A percentile compares a stretch with the other conserved stretches of the same genome.
Evolutionary conservation across 805 yeast species (phyloP).

Genomic region (Candida manassasensis): DNA sequence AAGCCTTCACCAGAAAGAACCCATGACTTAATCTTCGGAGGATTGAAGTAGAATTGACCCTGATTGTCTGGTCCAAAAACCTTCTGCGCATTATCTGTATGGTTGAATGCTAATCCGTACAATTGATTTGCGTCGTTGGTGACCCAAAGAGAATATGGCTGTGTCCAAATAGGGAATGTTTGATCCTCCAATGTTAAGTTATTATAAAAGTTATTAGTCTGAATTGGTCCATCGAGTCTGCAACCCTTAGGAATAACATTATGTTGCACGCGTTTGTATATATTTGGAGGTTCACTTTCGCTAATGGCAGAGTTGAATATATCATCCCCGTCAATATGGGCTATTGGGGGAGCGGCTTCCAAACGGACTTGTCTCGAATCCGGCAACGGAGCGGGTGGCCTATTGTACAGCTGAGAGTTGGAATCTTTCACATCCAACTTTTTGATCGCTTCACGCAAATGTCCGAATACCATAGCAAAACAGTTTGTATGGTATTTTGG

Average conservation of each 20-base stretch:
- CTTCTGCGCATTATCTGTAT: conserved; percentile 51
- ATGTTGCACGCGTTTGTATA: conserved; percentile 35
- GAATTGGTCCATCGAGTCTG: conserved; percentile 41
- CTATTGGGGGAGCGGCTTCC: neutral
- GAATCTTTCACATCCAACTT: conserved; percentile 1
- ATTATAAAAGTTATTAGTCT: conserved; percentile 76
- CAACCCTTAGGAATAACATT: conserved; percentile 30
- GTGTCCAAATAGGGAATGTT: conserved; percentile 71
- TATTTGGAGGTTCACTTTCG: conserved; percentile 37
- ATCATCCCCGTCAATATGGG: too few relatives aligned
- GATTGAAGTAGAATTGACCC: conserved; percentile 61
- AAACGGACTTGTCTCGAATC: neutral
- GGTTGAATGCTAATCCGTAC: conserved; percentile 65
- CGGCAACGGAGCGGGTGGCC: conserved; percentile 4
- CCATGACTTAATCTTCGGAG: conserved; percentile 60
- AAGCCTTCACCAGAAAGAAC: conserved; percentile 35
- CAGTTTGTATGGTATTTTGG: too few relatives aligned
- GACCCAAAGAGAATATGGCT: conserved; percentile 75
- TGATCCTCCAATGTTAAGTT: conserved; percentile 66
- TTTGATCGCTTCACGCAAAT: neutral
- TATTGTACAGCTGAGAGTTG: neutral
- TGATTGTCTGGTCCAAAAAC: conserved; percentile 69
- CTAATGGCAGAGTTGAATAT: conserved; percentile 42
- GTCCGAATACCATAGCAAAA: neutral
- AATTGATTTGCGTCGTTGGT: conserved; percentile 43